These are phyloP conservation scores for Populus hybrid DNA, from an alignment of 441 rosid species.

Conservation along the genomic window DNA sequence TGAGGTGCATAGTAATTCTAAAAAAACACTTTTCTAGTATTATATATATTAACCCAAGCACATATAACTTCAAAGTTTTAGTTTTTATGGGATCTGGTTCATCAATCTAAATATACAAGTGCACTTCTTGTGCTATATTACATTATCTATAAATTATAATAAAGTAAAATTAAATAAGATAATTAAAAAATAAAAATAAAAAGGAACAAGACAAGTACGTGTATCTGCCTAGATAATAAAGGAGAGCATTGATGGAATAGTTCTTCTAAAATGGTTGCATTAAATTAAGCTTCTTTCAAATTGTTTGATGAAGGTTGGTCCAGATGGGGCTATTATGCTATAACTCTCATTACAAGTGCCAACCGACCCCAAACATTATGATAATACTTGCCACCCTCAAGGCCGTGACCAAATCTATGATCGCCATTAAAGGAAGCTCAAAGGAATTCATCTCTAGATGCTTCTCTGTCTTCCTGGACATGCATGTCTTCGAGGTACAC, in stretches of 20 bases:
- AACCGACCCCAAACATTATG: not conserved
- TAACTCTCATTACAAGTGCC: not conserved
- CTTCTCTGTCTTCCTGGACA: not conserved
- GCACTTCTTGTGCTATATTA: not conserved
- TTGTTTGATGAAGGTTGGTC: not conserved
- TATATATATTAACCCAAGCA: too few relatives aligned
- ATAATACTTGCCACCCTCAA: not conserved
- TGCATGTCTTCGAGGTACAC: not conserved
- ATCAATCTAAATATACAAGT: too few relatives aligned
- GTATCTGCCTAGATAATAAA: not conserved
- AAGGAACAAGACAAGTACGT: not conserved
- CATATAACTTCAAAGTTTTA: too few relatives aligned
- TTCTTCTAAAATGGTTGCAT: not conserved
- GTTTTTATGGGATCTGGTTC: too few relatives aligned
- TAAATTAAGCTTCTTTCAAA: not conserved
- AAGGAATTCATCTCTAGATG: not conserved
- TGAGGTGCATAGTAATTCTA: too few relatives aligned
- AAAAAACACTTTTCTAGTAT: too few relatives aligned
- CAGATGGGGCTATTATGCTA: not conserved
- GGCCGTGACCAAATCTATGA: not conserved
- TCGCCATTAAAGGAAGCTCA: not conserved
- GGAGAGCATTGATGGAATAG: not conserved
- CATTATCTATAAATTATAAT: not conserved
- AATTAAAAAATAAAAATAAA: too few relatives aligned
- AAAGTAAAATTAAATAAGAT: too few relatives aligned